Evolutionary conservation across 169 alveolate species (phyloP), one percentile per base, ranked within the genome.

Genomic region (Theileria orientalis): DNA sequence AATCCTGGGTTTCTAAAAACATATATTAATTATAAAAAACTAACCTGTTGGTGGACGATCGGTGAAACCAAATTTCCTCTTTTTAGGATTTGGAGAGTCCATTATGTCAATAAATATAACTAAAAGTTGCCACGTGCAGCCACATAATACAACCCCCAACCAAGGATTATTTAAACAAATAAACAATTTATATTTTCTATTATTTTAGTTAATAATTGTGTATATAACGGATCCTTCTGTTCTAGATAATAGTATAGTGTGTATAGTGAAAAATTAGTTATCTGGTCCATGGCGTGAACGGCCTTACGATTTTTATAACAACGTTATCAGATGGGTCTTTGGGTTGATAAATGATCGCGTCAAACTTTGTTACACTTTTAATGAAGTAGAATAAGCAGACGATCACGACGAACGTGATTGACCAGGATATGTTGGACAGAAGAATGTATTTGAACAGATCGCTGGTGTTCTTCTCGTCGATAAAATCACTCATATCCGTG

Each of bases 321-420:
- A 61, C 19, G 68, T 70, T 71, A 33, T 79, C 87, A 25, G 66
- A 67, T 21, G 83, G 54, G 67, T 79, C 73, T 33, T 51, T n/a
- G 37, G 87, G 84, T 25, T 79, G 87, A 35, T 79, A 79, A 32
- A 79, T 66, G 74, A 79, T 73, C 61, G 87, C 87, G 73, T 79
- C 87, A 70, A 72, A 79, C 35, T 33, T 76, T 3, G 87, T 79
- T 35, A 79, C 61, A 23, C 29, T 60, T 29, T 63, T 73, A 0
- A 79, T 69, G 51, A 79, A 60, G 42, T 62, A 71, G 74, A 79
- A 79, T 42, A 72, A 49, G n/a, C 61, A 29, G 27, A 79, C 59
- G 32, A 79, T 72, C 0, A 79, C 56, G 11, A 46, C 47, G 32
- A 54, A 60, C 37, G 62, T 27, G 32, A 71, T 30, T 13, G 72